Evolutionary conservation across 306 rosid genomes (phyloP).

Genomic region (Dryas drummondii): DNA sequence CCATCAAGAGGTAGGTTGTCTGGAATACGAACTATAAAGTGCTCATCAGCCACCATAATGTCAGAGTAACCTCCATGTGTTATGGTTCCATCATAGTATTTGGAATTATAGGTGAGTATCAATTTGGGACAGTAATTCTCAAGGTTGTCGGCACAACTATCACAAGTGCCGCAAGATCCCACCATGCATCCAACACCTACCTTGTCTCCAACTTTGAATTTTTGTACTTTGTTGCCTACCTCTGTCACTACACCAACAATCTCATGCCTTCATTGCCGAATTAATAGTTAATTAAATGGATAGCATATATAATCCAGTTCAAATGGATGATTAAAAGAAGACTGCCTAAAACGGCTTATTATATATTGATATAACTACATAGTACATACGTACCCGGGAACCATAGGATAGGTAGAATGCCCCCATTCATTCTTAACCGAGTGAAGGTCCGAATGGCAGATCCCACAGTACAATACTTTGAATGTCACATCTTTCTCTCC

Average conservation of each 20-base stretch:
- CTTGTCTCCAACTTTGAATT: constrained; percentile 12
- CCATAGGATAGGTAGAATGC: neutral
- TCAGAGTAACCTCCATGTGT: constrained; percentile 2
- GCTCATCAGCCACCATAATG: constrained; percentile 3
- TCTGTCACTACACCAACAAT: constrained; percentile 12
- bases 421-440: constrained; percentile 13
- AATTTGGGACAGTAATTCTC: neutral
- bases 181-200: constrained; percentile 9
- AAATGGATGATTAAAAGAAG: too few species aligned
- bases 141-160: neutral
- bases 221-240: constrained; percentile 7
- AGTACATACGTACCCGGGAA: constrained; percentile 5
- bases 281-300: neutral
- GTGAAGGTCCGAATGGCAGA: constrained; percentile 29
- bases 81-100: neutral
- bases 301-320: neutral
- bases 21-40: neutral
- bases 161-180: neutral
- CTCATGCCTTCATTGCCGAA: neutral
- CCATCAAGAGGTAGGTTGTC: constrained; percentile 5
- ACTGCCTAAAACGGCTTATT: too few species aligned
- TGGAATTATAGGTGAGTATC: neutral
- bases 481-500: constrained; percentile 22
- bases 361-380: too few species aligned
- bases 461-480: constrained; percentile 23